These are phyloP conservation scores for Eucalyptus pauciflora DNA, from an alignment of 345 rosid species.

Conservation along the genomic window DNA sequence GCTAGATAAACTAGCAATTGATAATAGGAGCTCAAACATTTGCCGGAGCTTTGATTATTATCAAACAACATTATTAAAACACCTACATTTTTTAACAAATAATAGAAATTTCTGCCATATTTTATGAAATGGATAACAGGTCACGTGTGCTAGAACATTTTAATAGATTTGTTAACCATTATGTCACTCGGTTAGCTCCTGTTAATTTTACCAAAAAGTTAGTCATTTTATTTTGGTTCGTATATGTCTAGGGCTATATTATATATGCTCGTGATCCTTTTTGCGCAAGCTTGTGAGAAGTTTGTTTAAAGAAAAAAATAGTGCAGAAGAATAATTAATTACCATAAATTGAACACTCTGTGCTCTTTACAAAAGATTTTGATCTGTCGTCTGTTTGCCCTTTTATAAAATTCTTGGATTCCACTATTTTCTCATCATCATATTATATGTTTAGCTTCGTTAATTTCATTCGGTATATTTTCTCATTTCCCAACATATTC, in stretches of 20 bases:
- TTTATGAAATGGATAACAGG: background rate
- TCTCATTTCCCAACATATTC: background rate
- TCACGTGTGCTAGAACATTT: background rate
- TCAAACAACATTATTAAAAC: background rate
- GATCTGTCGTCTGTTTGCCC: background rate
- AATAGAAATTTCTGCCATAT: background rate
- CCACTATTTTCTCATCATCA: background rate
- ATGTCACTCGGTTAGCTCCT: background rate
- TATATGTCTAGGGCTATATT: background rate
- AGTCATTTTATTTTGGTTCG: background rate
- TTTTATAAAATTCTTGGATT: background rate
- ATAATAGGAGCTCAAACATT: background rate
- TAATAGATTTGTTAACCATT: background rate
- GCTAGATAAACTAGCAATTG: background rate
- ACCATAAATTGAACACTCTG: background rate
- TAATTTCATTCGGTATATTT: background rate
- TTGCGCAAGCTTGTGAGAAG: background rate
- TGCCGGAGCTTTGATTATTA: background rate
- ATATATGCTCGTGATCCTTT: background rate
- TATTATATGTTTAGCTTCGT: background rate
- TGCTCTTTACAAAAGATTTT: background rate
- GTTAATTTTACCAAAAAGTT: background rate
- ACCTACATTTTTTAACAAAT: background rate
- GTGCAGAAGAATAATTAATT: background rate
- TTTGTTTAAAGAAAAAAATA: background rate